These are phyloP conservation scores for Cryptosporidium viatorum DNA, from an alignment of 169 alveolate species.

Conservation along the genomic window DNA sequence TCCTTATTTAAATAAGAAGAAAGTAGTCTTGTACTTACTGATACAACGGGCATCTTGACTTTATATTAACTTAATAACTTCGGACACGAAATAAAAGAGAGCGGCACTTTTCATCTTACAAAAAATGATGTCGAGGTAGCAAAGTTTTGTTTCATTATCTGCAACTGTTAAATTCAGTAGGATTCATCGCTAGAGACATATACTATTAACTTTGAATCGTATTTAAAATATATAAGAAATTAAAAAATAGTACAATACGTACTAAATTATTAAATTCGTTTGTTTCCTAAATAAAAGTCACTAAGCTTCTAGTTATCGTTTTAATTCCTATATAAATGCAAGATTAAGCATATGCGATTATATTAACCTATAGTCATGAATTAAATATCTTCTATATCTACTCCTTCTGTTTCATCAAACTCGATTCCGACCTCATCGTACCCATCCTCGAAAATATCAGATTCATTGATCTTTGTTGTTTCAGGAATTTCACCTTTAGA, in stretches of 20 bases:
- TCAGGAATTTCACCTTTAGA: slow-evolving; percentile 98
- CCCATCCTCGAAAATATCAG: slow-evolving; percentile 89
- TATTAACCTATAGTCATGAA: background rate
- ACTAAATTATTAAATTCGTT: too few species aligned
- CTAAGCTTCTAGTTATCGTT: background rate
- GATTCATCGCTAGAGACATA: background rate
- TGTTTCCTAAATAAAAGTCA: background rate
- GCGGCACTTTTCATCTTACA: background rate
- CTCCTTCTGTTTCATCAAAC: slow-evolving; percentile 83
- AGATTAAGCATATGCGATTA: background rate
- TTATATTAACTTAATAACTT: background rate
- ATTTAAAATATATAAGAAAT: background rate
- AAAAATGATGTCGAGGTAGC: background rate
- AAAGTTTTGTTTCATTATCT: background rate
- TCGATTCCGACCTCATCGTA: slow-evolving; percentile 90
- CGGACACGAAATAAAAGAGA: background rate
- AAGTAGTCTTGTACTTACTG: slow-evolving; percentile 82
- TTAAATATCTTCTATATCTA: slow-evolving; percentile 70
- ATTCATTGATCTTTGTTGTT: slow-evolving; percentile 93
- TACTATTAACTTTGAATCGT: background rate
- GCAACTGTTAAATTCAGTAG: background rate
- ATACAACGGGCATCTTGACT: slow-evolving; percentile 86
- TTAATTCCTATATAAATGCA: background rate
- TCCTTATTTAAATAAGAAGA: slow-evolving; percentile 79
- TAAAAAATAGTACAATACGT: background rate